Percentiles rank a stretch among this genome's conserved stretches.
phyloP scores from a whole-genome alignment of 1,284 basidiomycete genomes.

The Cryptococcus jaspeensis region DNA sequence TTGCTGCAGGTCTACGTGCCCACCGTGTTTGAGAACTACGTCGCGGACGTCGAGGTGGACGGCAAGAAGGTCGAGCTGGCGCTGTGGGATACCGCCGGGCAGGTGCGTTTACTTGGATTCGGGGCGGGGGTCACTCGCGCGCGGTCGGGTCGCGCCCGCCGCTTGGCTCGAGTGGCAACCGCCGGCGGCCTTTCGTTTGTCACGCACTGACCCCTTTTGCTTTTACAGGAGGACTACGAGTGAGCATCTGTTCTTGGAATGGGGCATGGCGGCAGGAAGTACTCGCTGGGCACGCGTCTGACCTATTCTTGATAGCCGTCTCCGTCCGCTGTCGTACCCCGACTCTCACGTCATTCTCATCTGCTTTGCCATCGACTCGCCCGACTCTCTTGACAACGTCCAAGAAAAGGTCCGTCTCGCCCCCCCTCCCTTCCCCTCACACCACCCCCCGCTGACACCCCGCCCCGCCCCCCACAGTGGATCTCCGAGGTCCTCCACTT shows the following conservation, averaged over 20 bases:
- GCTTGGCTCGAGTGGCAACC: slow-evolving; percentile 13
- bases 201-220: slow-evolving; percentile 7
- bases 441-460: slow-evolving; percentile 10
- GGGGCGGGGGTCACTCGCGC: no score
- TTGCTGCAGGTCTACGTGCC: slow-evolving; percentile 76
- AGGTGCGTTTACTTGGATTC: slow-evolving; percentile 59
- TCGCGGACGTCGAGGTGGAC: slow-evolving; percentile 85
- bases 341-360: slow-evolving; percentile 92
- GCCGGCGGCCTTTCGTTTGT: not conserved
- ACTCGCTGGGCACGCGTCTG: not conserved
- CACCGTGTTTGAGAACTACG: slow-evolving; percentile 84
- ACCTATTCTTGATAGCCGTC: slow-evolving; percentile 63
- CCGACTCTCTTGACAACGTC: slow-evolving; percentile 89
- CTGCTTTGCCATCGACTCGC: slow-evolving; percentile 89
- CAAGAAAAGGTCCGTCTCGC: slow-evolving; percentile 76
- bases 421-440: not conserved
- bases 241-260: slow-evolving; percentile 1
- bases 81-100: slow-evolving; percentile 93
- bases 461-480: slow-evolving; percentile 61
- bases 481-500: slow-evolving; percentile 92
- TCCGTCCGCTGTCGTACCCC: slow-evolving; percentile 85
- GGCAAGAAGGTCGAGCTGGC: slow-evolving; percentile 89
- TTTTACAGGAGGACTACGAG: slow-evolving; percentile 15
- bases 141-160: no score
- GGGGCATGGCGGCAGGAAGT: not conserved